Evolutionary conservation across 257 asterid species (phyloP).

Genomic region (Plantago elongata): DNA sequence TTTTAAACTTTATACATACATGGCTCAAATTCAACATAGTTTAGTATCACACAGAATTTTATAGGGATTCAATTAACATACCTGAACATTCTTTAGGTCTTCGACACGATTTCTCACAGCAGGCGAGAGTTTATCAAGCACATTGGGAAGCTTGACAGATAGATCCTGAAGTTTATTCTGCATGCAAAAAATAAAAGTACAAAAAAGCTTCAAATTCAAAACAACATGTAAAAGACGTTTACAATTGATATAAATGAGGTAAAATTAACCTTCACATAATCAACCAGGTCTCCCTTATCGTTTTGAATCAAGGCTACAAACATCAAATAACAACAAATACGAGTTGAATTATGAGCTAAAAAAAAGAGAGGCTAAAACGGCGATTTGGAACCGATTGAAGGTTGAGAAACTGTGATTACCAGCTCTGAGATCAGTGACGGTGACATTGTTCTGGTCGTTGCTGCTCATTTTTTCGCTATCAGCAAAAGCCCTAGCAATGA

Average conservation of each 20-base stretch:
- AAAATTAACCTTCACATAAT: slow-evolving; percentile 6
- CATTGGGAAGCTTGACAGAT: slow-evolving; percentile 53
- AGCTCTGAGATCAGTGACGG: slow-evolving; percentile 3
- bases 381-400: background rate
- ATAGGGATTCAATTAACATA: background rate
- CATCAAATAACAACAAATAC: background rate
- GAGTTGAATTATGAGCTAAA: background rate
- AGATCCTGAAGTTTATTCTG: slow-evolving; percentile 65
- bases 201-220: background rate
- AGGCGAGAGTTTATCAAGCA: slow-evolving; percentile 49
- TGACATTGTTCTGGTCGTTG: background rate
- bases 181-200: slow-evolving; percentile 8
- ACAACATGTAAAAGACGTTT: background rate
- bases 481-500: background rate
- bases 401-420: background rate
- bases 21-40: background rate
- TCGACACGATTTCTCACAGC: slow-evolving; percentile 61
- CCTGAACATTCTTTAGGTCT: slow-evolving; percentile 56
- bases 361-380: background rate
- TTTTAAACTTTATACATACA: too few species aligned
- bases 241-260: background rate
- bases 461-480: background rate
- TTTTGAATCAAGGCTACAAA: slow-evolving; percentile 1
- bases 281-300: slow-evolving; percentile 13
- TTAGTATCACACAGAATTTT: background rate